Evolutionary conservation across 164 flowering plant genomes (phyloP).

Genomic region (Tetracentron sinense): DNA sequence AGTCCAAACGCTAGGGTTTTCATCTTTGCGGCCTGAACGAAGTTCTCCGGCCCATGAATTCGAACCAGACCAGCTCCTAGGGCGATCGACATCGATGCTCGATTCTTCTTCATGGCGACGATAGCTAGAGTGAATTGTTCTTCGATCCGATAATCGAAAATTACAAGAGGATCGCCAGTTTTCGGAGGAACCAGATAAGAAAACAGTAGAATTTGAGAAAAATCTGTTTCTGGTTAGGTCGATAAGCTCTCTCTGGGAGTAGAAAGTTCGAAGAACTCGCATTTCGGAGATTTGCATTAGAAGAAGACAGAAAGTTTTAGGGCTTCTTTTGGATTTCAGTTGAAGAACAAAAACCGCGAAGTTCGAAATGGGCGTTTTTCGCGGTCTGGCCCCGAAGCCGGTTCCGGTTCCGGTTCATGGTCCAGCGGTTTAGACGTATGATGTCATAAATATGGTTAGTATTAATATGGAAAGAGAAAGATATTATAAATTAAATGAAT

Average conservation of each 20-base stretch:
- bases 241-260: conserved; percentile 21
- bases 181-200: conserved; percentile 8
- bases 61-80: conserved; percentile 8
- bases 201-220: conserved; percentile 5
- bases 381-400: too few species aligned
- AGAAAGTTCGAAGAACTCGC: conserved; percentile 33
- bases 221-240: conserved; percentile 3
- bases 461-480: too few species aligned
- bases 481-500: too few species aligned
- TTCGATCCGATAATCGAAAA: conserved; percentile 13
- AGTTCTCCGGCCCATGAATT: not conserved
- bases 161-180: conserved; percentile 16
- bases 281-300: conserved; percentile 42
- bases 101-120: conserved; percentile 6
- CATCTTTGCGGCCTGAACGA: not conserved
- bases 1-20: conserved; percentile 21
- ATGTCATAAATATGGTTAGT: too few species aligned
- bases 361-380: conserved; percentile 6
- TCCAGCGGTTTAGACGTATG: too few species aligned
- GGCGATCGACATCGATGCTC: not conserved
- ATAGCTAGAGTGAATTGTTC: conserved; percentile 10
- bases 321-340: not conserved
- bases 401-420: too few species aligned
- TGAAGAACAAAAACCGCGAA: conserved; percentile 7
- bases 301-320: not conserved